Percentiles rank a stretch among this genome's conserved stretches.
These are phyloP conservation scores for Lunasporangiospora selenospora DNA, from an alignment of 192 early-diverging fungal genomes.

Conservation along the genomic window DNA sequence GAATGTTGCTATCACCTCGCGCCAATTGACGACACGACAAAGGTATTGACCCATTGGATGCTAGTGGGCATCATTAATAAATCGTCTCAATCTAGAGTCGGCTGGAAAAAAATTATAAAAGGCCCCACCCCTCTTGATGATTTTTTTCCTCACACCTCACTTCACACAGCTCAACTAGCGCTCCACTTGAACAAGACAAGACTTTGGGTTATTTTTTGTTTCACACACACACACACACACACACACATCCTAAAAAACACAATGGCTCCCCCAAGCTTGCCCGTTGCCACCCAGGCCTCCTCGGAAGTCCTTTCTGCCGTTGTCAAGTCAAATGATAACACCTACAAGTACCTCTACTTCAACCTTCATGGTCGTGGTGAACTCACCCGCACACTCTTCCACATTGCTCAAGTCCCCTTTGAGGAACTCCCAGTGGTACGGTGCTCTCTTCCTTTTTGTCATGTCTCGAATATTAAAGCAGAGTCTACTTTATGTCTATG, in stretches of 20 bases:
- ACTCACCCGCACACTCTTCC: constrained; percentile 20
- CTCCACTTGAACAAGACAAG: too few relatives aligned
- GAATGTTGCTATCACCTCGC: too few relatives aligned
- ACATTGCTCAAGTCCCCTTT: constrained; percentile 12
- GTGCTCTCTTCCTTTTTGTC: not conserved
- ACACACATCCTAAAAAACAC: not conserved
- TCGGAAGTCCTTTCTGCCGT: constrained; percentile 10
- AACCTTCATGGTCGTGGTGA: constrained; percentile 29
- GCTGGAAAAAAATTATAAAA: constrained; percentile 2
- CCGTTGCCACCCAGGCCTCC: constrained; percentile 17
- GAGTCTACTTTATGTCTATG: not conserved
- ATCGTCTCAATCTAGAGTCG: too few relatives aligned
- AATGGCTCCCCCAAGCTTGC: constrained; percentile 13
- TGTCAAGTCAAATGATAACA: constrained; percentile 7
- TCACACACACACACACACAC: too few relatives aligned
- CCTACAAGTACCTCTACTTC: constrained; percentile 38
- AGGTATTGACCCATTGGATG: too few relatives aligned
- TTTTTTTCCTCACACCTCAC: not conserved
- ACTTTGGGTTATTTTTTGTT: too few relatives aligned
- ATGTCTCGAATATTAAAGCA: not conserved
- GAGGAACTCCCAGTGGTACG: constrained; percentile 32
- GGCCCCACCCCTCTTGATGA: not conserved
- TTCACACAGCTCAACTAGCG: not conserved
- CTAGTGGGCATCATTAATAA: too few relatives aligned
- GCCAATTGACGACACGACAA: constrained; percentile 25